Evolutionary conservation across 1,284 basidiomycete genomes (phyloP), one percentile per base, ranked within the genome.

Genomic region (Cystobasidiaceae sp.): DNA sequence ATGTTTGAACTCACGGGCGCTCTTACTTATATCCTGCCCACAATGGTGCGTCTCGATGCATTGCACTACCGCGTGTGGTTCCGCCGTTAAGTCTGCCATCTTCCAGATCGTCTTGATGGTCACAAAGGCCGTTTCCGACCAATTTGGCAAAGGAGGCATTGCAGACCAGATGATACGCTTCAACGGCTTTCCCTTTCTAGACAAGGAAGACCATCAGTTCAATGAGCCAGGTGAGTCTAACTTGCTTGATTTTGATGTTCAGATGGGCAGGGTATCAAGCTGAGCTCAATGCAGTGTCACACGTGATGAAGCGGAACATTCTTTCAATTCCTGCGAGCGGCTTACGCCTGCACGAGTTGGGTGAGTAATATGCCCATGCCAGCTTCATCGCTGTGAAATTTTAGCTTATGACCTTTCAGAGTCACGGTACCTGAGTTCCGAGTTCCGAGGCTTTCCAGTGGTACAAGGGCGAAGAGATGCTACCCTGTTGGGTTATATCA

Each of bases 1-100:
- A 98, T 98, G 93, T 97, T 97, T 76, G 96, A 99, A 75, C 82
- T 99, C n/a, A 99, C 96, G 1, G 96, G 96, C 8, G 94, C 96
- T 1, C 78, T 98, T 72, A 97, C 93, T 11, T 98, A 99, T 77
- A 96, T 98, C 71, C 79, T 99, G 28, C 96, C 96, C 0, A 96
- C 93, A 3, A 99, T 99, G 96, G 92, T 91, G 71, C 74, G 82
- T 73, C 6, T 4, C 61, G 23, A 11, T 28, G 28, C 48, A 11
- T 5, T 44, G 9, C n/a, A 21, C 25, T 11, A 21, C 25, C 17
- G 21, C 17, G 5, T 32, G 41, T 3, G 21, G 30, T n/a, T 3
- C 3, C 4, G 21, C 6, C 6, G 27, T 34, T 32, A 28, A 44
- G 25, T 11, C 19, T 6, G 28, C 11, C 2, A 23, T 34, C 5